These are phyloP conservation scores for Acer saccharum DNA, from an alignment of 345 rosid genomes.

Conservation along the genomic window DNA sequence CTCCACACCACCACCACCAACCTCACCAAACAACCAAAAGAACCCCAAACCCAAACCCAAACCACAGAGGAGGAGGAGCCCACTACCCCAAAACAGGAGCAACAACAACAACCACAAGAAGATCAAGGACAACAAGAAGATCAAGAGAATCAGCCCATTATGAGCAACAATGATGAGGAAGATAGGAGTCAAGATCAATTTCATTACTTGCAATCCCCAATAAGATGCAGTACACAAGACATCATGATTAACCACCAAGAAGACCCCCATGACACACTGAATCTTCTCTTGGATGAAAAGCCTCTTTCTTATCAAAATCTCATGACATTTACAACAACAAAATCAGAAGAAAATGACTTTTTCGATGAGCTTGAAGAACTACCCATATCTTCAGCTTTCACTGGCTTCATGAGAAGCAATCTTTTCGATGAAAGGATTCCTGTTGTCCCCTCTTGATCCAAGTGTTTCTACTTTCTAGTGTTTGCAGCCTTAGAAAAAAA, in stretches of 20 bases:
- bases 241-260: conserved; percentile 43
- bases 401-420: conserved; percentile 43
- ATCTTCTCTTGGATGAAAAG: conserved; percentile 47
- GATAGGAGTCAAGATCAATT: conserved; percentile 35
- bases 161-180: conserved; percentile 21
- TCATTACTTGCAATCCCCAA: conserved; percentile 46
- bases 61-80: conserved; percentile 14
- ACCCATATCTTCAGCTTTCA: conserved; percentile 48
- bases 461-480: conserved; percentile 14
- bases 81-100: conserved; percentile 22
- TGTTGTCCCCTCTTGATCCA: conserved; percentile 52
- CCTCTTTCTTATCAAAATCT: conserved; percentile 38
- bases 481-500: conserved; percentile 25
- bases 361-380: conserved; percentile 80
- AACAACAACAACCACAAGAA: conserved; percentile 15
- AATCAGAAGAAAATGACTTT: conserved; percentile 60
- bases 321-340: conserved; percentile 30
- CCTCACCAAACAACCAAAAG: conserved; percentile 20
- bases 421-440: conserved; percentile 67
- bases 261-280: conserved; percentile 31
- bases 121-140: conserved; percentile 19
- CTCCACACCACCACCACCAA: conserved; percentile 9
- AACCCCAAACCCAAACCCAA: conserved; percentile 11
- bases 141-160: conserved; percentile 13
- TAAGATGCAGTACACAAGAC: conserved; percentile 31